Evolutionary conservation across 345 rosid species (phyloP), one percentile per base, ranked within the genome.

Genomic region (Hibiscus syriacus): DNA sequence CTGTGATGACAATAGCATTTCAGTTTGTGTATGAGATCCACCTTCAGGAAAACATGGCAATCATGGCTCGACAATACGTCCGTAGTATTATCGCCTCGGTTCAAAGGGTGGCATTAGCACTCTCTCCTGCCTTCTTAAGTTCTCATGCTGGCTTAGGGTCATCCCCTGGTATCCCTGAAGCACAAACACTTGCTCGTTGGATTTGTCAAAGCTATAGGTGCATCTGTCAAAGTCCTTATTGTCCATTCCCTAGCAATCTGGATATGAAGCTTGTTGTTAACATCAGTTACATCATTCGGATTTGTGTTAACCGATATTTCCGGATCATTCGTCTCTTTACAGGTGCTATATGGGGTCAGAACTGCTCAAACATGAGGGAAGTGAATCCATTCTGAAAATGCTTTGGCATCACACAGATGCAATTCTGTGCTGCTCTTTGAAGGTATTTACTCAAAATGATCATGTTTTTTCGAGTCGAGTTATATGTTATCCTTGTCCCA

Each of bases 1-100:
- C 97, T 39, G 98, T 92, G 60, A 92, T 92, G 91, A 92, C 97
- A 39, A 92, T 92, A 70, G 97, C 98, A 36, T 90, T 92, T 74
- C 97, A 92, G 66, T 85, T 90, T 69, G 94, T 92, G 16, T 90
- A 81, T 69, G 96, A 90, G 77, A 73, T 88, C 77, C 96, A 92
- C 68, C 84, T 92, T 77, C 98, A 92, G 83, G 98, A 87, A 13
- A 89, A 82, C 52, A 84, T 90, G 30, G 94, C 96, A 1, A 56
- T 87, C 36, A 92, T 92, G 96, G 98, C 98, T 67, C 84, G 98
- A 29, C 98, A 92, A 67, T 92, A 92, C 36, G 86, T 90, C 19
- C 84, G 95, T 17, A 86, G 91, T 67, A 86, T 92, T 69, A 90
- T 92, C 55, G 86, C 96, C 0, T 90, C 98, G 2, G 96, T 92